phyloP scores from a whole-genome alignment of 495 filamentous ascomycete genomes.

The Lichenothelia convexa region DNA sequence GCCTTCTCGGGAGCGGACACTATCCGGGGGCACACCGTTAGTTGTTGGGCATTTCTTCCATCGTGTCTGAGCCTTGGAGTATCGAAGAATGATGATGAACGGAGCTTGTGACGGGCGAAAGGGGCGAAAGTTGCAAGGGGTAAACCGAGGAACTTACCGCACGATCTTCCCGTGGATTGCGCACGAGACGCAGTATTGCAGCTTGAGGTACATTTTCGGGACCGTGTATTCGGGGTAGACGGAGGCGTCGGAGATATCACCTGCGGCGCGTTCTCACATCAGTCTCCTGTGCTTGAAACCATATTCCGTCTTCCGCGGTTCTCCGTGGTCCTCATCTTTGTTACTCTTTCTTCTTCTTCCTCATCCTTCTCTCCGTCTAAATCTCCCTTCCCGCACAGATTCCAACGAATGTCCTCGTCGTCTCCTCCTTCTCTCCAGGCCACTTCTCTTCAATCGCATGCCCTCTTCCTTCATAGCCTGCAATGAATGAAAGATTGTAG shows the following conservation, averaged over 20 bases:
- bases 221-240: conserved; percentile 98
- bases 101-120: too few relatives aligned
- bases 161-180: conserved; percentile 99
- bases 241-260: conserved; percentile 99
- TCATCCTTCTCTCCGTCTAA: too few relatives aligned
- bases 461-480: neutral
- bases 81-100: conserved; percentile 3
- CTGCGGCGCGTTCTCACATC: conserved; percentile 33
- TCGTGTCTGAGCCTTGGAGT: too few relatives aligned
- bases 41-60: neutral
- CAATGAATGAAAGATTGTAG: neutral
- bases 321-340: neutral
- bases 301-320: neutral
- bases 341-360: neutral
- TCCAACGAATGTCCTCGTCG: too few relatives aligned
- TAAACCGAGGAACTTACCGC: conserved; percentile 74
- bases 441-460: neutral
- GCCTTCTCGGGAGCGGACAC: conserved; percentile 92
- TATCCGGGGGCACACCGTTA: conserved; percentile 22
- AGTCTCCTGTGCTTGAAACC: neutral
- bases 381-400: too few relatives aligned
- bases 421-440: neutral
- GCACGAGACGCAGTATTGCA: conserved; percentile 99
- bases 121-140: too few relatives aligned
- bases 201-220: conserved; percentile 99